phyloP scores from a whole-genome alignment of 768 basidiomycete genomes.

The Hemileccinum rubropunctum region DNA sequence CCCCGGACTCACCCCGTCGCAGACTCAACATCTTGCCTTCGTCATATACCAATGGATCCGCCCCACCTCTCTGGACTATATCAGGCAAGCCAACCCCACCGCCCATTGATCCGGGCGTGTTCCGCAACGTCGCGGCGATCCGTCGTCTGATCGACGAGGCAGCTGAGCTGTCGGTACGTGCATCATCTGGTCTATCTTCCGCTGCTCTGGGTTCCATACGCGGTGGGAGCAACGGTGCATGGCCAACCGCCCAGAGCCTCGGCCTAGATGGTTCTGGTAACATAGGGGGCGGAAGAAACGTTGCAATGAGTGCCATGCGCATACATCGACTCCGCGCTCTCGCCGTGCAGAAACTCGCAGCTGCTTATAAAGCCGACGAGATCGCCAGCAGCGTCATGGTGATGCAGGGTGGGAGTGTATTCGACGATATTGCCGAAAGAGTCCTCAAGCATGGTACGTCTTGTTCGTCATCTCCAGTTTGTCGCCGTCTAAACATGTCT shows the following conservation, averaged over 20 bases:
- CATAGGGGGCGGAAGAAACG: conserved; percentile 60
- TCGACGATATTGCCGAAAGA: conserved; percentile 88
- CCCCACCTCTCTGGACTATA: conserved; percentile 50
- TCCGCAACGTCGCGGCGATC: conserved; percentile 71
- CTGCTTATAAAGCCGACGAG: conserved; percentile 84
- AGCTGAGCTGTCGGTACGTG: conserved; percentile 83
- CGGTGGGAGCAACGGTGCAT: conserved; percentile 42
- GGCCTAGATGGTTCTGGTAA: conserved; percentile 60
- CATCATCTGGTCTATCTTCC: conserved; percentile 78
- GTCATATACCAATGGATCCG: conserved; percentile 9
- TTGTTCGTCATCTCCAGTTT: not conserved
- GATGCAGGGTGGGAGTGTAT: conserved; percentile 91
- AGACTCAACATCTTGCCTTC: too few species aligned
- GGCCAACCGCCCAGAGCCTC: conserved; percentile 61
- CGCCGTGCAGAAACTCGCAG: conserved; percentile 83
- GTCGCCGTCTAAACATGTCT: not conserved
- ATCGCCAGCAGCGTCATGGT: conserved; percentile 93
- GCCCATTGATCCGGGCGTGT: conserved; percentile 87
- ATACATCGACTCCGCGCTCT: conserved; percentile 76
- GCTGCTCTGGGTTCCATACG: conserved; percentile 70
- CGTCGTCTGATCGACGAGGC: conserved; percentile 87
- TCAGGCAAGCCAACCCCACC: conserved; percentile 74
- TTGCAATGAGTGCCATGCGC: conserved; percentile 82
- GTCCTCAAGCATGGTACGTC: conserved; percentile 67
- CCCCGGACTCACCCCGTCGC: conserved; percentile 44